Evolutionary conservation across 1,139 yeast genomes (phyloP).

Genomic region (Diutina catenulata): DNA sequence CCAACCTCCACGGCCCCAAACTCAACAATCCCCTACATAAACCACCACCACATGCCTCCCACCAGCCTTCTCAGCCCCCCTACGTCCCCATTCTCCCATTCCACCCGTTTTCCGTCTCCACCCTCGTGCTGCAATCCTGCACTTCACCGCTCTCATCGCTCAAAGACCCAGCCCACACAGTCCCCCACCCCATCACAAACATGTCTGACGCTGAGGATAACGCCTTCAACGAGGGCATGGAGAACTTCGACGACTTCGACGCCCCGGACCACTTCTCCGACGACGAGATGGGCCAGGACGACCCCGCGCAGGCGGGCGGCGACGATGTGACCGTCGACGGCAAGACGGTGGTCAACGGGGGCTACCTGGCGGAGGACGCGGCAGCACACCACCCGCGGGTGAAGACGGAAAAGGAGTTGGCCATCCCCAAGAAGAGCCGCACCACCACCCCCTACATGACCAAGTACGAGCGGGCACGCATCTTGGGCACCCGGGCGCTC

Average conservation of each 20-base stretch:
- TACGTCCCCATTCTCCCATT: neutral
- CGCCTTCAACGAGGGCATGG: conserved; percentile 68
- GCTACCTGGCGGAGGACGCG: conserved; percentile 47
- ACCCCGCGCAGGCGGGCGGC: conserved; percentile 18
- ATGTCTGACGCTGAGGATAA: conserved; percentile 40
- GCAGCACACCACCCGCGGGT: conserved; percentile 34
- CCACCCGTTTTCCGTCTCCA: neutral
- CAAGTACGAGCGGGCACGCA: conserved; percentile 93
- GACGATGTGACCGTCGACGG: conserved; percentile 55
- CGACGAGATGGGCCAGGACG: conserved; percentile 39
- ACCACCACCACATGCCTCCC: no score
- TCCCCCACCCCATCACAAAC: neutral
- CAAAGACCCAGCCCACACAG: neutral
- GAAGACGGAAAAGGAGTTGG: conserved; percentile 66
- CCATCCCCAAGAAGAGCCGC: conserved; percentile 81
- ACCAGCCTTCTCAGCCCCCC: no score
- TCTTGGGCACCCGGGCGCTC: conserved; percentile 89
- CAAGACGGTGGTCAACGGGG: conserved; percentile 57
- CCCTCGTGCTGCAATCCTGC: neutral
- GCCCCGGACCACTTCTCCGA: conserved; percentile 70
- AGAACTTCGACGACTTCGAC: conserved; percentile 72
- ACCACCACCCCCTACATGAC: conserved; percentile 98
- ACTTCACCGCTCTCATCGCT: neutral
- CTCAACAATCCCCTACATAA: no score
- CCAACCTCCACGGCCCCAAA: no score